Evolutionary conservation across 2,329 filamentous ascomycete genomes (phyloP), one percentile per base, ranked within the genome.

Genomic region (Ceratocystis cubensis): DNA sequence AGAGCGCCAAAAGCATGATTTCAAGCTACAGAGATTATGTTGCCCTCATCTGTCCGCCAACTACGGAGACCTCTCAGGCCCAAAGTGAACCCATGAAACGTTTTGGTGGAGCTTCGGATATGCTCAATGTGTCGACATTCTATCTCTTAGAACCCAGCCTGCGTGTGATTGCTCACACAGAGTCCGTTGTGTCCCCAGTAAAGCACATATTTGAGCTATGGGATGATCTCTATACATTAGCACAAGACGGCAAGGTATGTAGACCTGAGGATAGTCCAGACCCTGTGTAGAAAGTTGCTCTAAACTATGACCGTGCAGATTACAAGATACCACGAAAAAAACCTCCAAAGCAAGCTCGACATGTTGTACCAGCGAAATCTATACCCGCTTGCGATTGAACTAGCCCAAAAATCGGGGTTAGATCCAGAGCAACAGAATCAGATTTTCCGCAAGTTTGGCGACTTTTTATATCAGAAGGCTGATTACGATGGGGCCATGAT

Each of bases 401-500:
- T 99, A 66, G 94, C 94, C 0, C 91, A 95, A 72, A 96, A 95
- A 75, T 86, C 88, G 8, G 89, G 91, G 1, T 82, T 96, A 72
- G 89, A 92, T 74, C 76, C 79, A 2, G 79, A 87, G 61, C 90
- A 96, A 74, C 90, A 96, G 71, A 96, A 95, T 72, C 80, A 89
- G 67, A 99, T 99, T 67, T 95, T 93, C 73, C 86, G 93, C 67
- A 92, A 88, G 73, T 97, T 96, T 75, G 94, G 93, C 13, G 94
- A 99, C 74, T 89, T 93, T 72, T 77, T 97, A 2, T 97, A 99
- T 72, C 90, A 95, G 70, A 96, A 96, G 72, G 91, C 89, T 3
- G 92, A 96, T 73, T 99, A 93, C 73, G 94, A 99, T 73, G 94
- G 89, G 5, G 92, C 95, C n/a, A 99, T 99, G 95, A 88, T 95